Base-by-base conservation (phyloP, 495 filamentous ascomycete species). In the Tuber umbilicatum region DNA sequence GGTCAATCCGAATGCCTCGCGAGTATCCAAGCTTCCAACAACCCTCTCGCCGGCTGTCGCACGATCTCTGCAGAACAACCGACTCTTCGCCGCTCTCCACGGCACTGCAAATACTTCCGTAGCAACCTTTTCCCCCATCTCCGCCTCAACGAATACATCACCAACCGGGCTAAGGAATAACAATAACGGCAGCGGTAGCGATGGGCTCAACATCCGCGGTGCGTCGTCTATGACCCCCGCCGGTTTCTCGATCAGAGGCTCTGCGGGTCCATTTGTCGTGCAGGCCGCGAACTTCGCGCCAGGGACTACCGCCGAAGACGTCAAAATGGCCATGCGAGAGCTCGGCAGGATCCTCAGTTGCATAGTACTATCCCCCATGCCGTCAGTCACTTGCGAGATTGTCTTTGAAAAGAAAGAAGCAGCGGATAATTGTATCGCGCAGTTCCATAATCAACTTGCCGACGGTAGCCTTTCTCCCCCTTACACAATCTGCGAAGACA, bases 221-320 rank as follows among this genome's bases (percentile, higher is more conserved):
- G 81, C 80, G 23, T 82, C 82, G 9, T 81, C 84, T 77, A 81
- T 47, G 75, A 75, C 40, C 76, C 79, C 35, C 79, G 79, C 10
- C 80, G 92, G 91, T 9, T 87, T 99, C 60, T 89, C 86, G 35
- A 97, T 97, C 78, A 88, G 90, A 76, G 95, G 95, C 35, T 84
- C 89, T 6, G 93, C 93, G 2, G 91, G 92, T 0, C 92, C 93
- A 0, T 95, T 89, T 79, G 87, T 90, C n/a, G 91, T 98, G 19
- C 86, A 93, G 71, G 94, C 91, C 1, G 89, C 90, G 82, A 98
- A 98, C 84, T 94, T 99, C 78, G 94, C 93, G 5, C 90, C 90
- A 5, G 95, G 95, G 50, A 99, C 95, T 5, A 97, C 95, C 5
- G 93, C 93, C 2, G 94, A 92, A 50, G 95, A 99, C 83, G 97